These are phyloP conservation scores for Aaosphaeria arxii DNA, from an alignment of 2,329 filamentous ascomycete species.

Conservation along the genomic window DNA sequence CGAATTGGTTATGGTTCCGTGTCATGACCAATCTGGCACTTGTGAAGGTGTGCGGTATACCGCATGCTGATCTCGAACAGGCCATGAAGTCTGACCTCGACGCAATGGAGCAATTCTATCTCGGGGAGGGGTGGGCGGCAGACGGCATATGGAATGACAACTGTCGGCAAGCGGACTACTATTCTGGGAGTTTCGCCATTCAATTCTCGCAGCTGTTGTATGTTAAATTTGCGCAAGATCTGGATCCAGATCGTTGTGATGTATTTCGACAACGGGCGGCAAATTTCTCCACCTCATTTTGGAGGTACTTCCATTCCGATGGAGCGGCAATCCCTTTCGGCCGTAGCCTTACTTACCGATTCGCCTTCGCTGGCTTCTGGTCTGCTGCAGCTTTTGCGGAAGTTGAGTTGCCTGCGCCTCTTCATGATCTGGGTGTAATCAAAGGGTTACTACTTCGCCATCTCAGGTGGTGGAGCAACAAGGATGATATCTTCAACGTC, in stretches of 20 bases:
- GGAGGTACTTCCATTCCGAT: conserved; percentile 44
- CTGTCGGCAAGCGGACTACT: conserved; percentile 45
- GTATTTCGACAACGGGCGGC: conserved; percentile 36
- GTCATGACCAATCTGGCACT: conserved; percentile 47
- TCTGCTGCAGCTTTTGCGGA: conserved; percentile 45
- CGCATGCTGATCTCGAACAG: conserved; percentile 21
- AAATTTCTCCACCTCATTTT: conserved; percentile 39
- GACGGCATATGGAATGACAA: conserved; percentile 41
- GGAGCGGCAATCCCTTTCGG: conserved; percentile 54
- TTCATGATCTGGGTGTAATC: conserved; percentile 39
- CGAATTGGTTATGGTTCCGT: conserved; percentile 51
- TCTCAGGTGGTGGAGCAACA: conserved; percentile 48
- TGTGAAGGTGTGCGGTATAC: conserved; percentile 34
- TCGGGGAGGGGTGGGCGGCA: conserved; percentile 43
- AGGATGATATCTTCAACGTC: conserved; percentile 44
- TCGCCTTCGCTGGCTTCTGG: conserved; percentile 51
- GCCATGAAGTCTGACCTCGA: conserved; percentile 39
- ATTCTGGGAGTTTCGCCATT: conserved; percentile 51
- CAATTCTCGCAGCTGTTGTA: conserved; percentile 48
- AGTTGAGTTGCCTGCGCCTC: conserved; percentile 37
- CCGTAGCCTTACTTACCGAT: conserved; percentile 51
- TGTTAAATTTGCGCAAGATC: conserved; percentile 36
- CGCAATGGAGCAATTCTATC: conserved; percentile 42
- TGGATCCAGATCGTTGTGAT: conserved; percentile 34
- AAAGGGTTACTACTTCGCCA: conserved; percentile 53